Percentiles rank a stretch among this genome's conserved stretches.
phyloP scores from a whole-genome alignment of 345 rosid genomes.

The Nasturtium officinale region DNA sequence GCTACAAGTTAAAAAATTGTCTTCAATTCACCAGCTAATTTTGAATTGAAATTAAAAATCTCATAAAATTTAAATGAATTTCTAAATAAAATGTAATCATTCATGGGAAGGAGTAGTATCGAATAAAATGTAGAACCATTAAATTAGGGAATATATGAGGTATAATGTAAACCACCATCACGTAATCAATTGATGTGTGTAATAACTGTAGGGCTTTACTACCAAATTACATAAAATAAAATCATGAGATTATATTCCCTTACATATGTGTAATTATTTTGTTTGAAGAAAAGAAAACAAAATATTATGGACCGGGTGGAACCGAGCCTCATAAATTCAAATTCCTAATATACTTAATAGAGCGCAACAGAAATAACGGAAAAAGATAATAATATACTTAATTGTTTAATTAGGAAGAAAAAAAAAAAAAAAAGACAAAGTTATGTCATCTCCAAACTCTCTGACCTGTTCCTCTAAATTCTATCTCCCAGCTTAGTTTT shows the following conservation, averaged over 20 bases:
- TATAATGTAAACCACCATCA: conserved; percentile 2
- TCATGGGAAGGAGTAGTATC: neutral
- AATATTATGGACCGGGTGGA: neutral
- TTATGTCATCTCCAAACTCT: conserved; percentile 9
- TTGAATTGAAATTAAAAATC: neutral
- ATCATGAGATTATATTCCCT: neutral
- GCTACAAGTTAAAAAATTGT: neutral
- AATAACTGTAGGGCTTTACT: neutral
- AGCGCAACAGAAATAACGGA: conserved; percentile 42
- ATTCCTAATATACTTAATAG: neutral
- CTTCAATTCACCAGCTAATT: neutral
- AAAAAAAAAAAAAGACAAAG: neutral
- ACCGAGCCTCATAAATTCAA: no score
- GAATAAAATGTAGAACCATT: neutral
- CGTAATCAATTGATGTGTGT: neutral
- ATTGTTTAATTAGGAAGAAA: neutral
- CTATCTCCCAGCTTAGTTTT: conserved; percentile 53
- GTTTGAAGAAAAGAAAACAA: neutral
- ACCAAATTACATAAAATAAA: neutral
- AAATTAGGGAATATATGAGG: neutral
- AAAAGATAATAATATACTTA: conserved; percentile 18
- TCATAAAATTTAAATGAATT: neutral
- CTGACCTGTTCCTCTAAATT: conserved; percentile 44
- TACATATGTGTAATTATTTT: neutral
- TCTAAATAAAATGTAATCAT: neutral